A percentile compares a stretch with the other conserved stretches of the same genome.
Evolutionary conservation across 805 yeast genomes (phyloP).

Genomic region (Lachancea fermentati): DNA sequence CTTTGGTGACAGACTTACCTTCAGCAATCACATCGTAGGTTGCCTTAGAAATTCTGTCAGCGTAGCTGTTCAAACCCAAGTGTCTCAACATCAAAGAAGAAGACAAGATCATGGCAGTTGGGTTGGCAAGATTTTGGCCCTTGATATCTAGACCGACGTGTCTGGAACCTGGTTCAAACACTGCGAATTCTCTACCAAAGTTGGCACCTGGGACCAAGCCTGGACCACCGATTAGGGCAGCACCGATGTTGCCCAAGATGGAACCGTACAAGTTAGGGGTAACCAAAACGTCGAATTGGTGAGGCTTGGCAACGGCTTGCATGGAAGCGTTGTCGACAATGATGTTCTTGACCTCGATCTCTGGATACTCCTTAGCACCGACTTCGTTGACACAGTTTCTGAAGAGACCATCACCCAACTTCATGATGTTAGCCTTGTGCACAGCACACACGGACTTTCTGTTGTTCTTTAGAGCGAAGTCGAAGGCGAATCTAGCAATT

Average conservation of each 20-base stretch:
- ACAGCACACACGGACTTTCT: conserved; percentile 93
- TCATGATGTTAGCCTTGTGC: conserved; percentile 99
- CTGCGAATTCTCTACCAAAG: conserved; percentile 96
- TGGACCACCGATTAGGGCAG: conserved; percentile 95
- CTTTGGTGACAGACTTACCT: conserved; percentile 78
- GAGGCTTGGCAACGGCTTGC: conserved; percentile 98
- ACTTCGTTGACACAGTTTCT: conserved; percentile 87
- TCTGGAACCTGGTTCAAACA: conserved; percentile 99
- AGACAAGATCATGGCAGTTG: conserved; percentile 94
- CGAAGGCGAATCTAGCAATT: conserved; percentile 95
- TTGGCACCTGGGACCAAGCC: conserved; percentile 98
- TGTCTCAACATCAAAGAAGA: conserved; percentile 91
- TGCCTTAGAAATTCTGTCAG: conserved; percentile 83
- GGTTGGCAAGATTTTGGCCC: conserved; percentile 94
- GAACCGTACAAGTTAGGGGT: conserved; percentile 98
- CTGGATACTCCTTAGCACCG: conserved; percentile 80
- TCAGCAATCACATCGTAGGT: conserved; percentile 87
- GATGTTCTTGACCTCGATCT: conserved; percentile 78
- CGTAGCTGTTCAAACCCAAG: conserved; percentile 78
- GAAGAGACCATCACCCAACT: conserved; percentile 96
- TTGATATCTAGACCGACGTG: conserved; percentile 96
- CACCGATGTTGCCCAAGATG: conserved; percentile 95
- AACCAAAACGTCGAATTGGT: conserved; percentile 95
- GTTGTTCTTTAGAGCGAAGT: conserved; percentile 87
- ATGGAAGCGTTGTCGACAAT: conserved; percentile 98